These are phyloP conservation scores for Backusella sp. DNA, from an alignment of 192 early-diverging fungal genomes.

Conservation along the genomic window DNA sequence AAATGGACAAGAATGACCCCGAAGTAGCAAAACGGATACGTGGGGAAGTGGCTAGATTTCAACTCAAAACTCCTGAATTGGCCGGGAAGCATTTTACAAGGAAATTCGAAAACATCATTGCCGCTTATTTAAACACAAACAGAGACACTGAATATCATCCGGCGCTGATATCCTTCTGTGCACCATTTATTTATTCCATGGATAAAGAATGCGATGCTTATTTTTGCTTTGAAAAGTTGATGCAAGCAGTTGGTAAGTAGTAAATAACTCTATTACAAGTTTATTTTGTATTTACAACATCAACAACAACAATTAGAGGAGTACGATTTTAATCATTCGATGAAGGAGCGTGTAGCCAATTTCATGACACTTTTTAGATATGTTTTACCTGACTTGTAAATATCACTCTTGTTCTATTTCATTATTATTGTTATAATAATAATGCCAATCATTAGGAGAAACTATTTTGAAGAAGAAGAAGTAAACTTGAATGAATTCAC, in stretches of 20 bases:
- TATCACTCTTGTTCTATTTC: conserved; percentile 15
- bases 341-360: conserved; percentile 78
- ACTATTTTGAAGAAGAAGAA: conserved; percentile 95
- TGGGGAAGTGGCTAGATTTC: conserved; percentile 72
- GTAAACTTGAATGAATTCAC: conserved; percentile 86
- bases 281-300: neutral
- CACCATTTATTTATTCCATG: conserved; percentile 78
- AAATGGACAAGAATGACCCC: conserved; percentile 66
- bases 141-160: conserved; percentile 76
- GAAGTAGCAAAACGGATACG: conserved; percentile 76
- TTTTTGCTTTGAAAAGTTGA: conserved; percentile 79
- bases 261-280: neutral
- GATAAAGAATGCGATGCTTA: conserved; percentile 77
- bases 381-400: conserved; percentile 83
- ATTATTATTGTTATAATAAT: neutral
- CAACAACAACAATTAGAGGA: conserved; percentile 53
- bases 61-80: conserved; percentile 44
- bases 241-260: conserved; percentile 61
- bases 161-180: conserved; percentile 72
- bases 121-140: conserved; percentile 79
- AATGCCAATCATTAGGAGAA: conserved; percentile 42
- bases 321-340: conserved; percentile 56
- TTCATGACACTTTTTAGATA: conserved; percentile 86
- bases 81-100: conserved; percentile 26
- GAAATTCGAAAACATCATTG: conserved; percentile 85